Evolutionary conservation across 2,329 filamentous ascomycete genomes (phyloP).

Genomic region (Bipolaris bicolor): DNA sequence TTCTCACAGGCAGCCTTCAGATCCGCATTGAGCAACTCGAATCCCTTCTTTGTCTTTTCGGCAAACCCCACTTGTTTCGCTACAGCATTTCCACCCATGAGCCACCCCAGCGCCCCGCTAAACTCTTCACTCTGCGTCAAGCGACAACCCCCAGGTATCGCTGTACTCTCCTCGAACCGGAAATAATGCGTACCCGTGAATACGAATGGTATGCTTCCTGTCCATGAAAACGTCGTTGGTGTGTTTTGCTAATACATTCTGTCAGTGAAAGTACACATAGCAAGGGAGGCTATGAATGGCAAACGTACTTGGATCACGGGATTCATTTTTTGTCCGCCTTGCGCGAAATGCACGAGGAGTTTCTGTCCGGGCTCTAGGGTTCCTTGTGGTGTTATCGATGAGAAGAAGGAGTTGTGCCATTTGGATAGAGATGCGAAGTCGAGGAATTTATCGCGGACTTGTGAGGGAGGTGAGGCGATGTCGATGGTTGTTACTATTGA

Average conservation of each 20-base stretch:
- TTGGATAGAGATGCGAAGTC: slow-evolving; percentile 18
- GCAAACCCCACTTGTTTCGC: slow-evolving; percentile 15
- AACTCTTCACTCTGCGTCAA: slow-evolving; percentile 31
- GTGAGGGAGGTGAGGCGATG: slow-evolving; percentile 22
- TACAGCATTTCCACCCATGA: slow-evolving; percentile 20
- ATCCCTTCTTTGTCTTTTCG: slow-evolving; percentile 20
- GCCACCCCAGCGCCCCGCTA: slow-evolving; percentile 20
- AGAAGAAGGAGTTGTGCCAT: slow-evolving; percentile 23
- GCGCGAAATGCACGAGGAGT: slow-evolving; percentile 16
- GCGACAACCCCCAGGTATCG: slow-evolving; percentile 18
- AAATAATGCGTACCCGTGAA: slow-evolving; percentile 30
- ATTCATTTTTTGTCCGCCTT: slow-evolving; percentile 14
- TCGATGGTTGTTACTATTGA: slow-evolving; percentile 20
- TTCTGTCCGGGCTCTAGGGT: slow-evolving; percentile 18
- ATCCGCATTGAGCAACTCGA: slow-evolving; percentile 21
- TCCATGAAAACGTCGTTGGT: slow-evolving; percentile 19
- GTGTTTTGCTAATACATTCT: slow-evolving; percentile 16
- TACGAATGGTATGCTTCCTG: slow-evolving; percentile 17
- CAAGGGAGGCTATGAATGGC: no score
- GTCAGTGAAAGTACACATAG: not conserved
- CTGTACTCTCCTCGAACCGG: slow-evolving; percentile 17
- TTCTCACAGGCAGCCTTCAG: slow-evolving; percentile 23
- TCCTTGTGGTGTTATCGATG: slow-evolving; percentile 21
- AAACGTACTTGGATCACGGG: slow-evolving; percentile 12
- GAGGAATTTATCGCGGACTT: slow-evolving; percentile 25